Base-by-base conservation (phyloP, 129 eudicot species). In the Saussurea involucrata region DNA sequence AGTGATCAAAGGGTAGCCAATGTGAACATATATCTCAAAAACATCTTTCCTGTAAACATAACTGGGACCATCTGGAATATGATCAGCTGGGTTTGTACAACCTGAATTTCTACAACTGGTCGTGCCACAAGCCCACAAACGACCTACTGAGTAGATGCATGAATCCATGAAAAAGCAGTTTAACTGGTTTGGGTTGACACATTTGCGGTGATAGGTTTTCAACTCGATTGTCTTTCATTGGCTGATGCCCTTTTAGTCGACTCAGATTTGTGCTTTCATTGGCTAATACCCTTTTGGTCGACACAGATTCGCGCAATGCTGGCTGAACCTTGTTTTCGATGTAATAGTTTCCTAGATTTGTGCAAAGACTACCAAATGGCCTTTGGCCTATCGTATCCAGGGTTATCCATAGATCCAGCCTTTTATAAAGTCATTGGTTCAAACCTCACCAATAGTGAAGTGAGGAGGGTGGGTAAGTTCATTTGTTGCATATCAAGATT, bases 111-210 rank as follows among this genome's bases (percentile, higher is more conserved):
- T 81, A 80, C 28, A 83, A 83, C 53, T 85, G 44, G 22, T n/a
- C n/a, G n/a, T n/a, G n/a, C n/a, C n/a, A 89, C 76, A 20, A 85
- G 79, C 42, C 90, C 89, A 81, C 86, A 93, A 40, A 93, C 66
- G 24, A 88, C 83, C 87, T 5, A 86, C 77, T 0, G 85, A 76
- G 70, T 87, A 93, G 53, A 93, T 80, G 76, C 92, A 82, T 13
- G 82, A 87, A 66, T 93, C 98, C 88, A 88, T 85, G 74, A 88
- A 93, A 93, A 57, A 42, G 95, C 91, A 77, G 82, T 27, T 27
- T 27, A 93, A 78, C 46, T 85, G 87, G 28, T 22, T 68, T 29
- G 89, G 81, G 66, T 85, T 81, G 74, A 80, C 28, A 12, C 63
- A 53, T 31, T 80, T 65, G 37, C 64, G 22, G 9, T 55, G 71